These are phyloP conservation scores for Gracilaria domingensis DNA, from an alignment of 23 red algal species.

Conservation along the genomic window DNA sequence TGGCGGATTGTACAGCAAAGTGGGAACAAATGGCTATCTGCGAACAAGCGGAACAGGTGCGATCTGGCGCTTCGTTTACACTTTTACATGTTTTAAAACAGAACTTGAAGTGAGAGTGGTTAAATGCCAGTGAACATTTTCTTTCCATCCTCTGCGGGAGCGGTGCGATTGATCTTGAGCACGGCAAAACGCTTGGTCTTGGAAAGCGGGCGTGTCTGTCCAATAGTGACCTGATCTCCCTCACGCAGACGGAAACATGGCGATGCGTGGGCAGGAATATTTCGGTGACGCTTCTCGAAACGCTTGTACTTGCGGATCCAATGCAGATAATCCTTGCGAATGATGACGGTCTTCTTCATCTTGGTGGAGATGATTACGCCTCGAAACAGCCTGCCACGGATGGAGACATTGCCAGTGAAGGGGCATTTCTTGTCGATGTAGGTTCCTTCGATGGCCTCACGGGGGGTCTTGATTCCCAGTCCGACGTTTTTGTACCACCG, in stretches of 20 bases:
- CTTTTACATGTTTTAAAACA: constrained; percentile 42
- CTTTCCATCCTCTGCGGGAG: constrained; percentile 89
- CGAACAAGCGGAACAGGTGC: background rate
- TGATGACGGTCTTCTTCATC: constrained; percentile 98
- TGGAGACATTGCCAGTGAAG: constrained; percentile 98
- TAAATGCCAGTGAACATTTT: constrained; percentile 94
- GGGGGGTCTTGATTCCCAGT: constrained; percentile 98
- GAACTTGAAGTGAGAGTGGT: constrained; percentile 33
- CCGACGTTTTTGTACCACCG: constrained; percentile 98
- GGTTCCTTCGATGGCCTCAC: constrained; percentile 93
- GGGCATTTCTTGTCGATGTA: constrained; percentile 99
- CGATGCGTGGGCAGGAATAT: constrained; percentile 95
- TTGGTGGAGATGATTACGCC: constrained; percentile 97
- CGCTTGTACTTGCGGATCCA: constrained; percentile 98
- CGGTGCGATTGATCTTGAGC: constrained; percentile 90
- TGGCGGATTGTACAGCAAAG: background rate
- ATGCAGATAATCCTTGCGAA: constrained; percentile 98
- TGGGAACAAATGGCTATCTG: background rate
- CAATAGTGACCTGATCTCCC: constrained; percentile 98
- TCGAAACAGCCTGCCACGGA: constrained; percentile 94
- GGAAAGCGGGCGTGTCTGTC: constrained; percentile 88
- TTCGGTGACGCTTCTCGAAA: constrained; percentile 98
- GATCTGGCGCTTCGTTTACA: constrained; percentile 10
- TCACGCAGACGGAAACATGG: constrained; percentile 97
- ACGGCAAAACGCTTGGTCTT: constrained; percentile 99